A percentile compares a stretch with the other conserved stretches of the same genome.
Evolutionary conservation across 139 green algal genomes (phyloP).

Genomic region (Chlamydomonas sp.): DNA sequence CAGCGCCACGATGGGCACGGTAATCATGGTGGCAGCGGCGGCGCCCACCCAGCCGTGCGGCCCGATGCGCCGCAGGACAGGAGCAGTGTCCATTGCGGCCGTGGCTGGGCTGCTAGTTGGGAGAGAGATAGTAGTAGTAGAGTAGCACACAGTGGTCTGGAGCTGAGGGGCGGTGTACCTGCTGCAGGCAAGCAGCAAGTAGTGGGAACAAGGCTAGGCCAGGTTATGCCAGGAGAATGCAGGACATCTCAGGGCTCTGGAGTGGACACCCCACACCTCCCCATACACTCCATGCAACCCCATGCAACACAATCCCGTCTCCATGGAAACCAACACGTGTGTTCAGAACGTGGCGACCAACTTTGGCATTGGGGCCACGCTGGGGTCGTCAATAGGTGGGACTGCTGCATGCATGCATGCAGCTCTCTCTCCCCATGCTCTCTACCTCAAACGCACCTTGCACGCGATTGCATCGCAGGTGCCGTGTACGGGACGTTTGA

Average conservation of each 20-base stretch:
- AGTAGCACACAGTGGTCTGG: too few relatives aligned
- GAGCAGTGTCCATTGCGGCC: too few relatives aligned
- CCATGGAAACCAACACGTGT: slow-evolving; percentile 8
- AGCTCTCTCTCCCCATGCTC: too few relatives aligned
- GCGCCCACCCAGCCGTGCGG: neutral
- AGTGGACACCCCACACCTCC: neutral
- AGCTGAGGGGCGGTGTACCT: neutral
- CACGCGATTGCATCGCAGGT: slow-evolving; percentile 20
- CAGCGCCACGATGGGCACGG: too few relatives aligned
- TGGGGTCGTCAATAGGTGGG: slow-evolving; percentile 30
- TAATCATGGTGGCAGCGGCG: too few relatives aligned
- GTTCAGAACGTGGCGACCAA: slow-evolving; percentile 31
- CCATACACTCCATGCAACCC: too few relatives aligned
- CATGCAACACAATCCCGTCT: neutral
- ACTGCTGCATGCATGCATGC: too few relatives aligned
- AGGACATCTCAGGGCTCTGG: neutral
- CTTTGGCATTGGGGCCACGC: slow-evolving; percentile 27
- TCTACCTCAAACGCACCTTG: too few relatives aligned
- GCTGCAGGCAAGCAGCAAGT: neutral
- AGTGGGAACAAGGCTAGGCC: neutral
- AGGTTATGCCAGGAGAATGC: neutral
- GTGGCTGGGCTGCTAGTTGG: too few relatives aligned
- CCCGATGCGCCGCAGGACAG: neutral
- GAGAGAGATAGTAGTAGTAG: too few relatives aligned
- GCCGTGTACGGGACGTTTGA: slow-evolving; percentile 31